phyloP scores from a whole-genome alignment of 2,329 filamentous ascomycete species.

The Periglandula ipomoeae region DNA sequence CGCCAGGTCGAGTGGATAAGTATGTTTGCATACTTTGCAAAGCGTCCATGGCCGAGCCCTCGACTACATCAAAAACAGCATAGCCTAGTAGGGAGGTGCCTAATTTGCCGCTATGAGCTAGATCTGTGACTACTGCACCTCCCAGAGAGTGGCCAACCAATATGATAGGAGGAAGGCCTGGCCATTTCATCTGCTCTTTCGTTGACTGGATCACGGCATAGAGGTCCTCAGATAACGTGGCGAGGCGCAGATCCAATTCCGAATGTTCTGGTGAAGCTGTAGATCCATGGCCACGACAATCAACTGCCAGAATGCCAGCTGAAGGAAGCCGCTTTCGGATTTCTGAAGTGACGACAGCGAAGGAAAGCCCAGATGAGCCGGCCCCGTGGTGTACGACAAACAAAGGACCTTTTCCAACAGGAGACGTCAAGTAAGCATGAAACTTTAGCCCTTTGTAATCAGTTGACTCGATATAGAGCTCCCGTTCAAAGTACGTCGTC shows the following conservation, averaged over 20 bases:
- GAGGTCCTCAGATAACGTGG: constrained; percentile 65
- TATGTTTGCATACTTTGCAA: constrained; percentile 91
- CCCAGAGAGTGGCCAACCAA: constrained; percentile 88
- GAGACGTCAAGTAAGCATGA: constrained; percentile 84
- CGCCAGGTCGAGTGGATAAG: constrained; percentile 67
- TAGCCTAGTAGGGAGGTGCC: constrained; percentile 69
- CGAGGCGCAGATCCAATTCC: constrained; percentile 58
- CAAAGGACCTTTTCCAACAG: constrained; percentile 63
- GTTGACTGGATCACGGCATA: constrained; percentile 60
- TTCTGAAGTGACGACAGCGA: constrained; percentile 71
- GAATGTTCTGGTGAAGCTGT: constrained; percentile 40
- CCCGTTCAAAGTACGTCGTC: constrained; percentile 85
- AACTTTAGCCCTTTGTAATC: constrained; percentile 46
- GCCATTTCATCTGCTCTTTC: constrained; percentile 61
- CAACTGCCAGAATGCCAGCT: constrained; percentile 75
- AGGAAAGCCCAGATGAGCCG: constrained; percentile 86
- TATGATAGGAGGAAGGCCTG: constrained; percentile 63
- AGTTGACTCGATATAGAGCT: constrained; percentile 60
- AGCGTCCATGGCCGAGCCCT: constrained; percentile 91
- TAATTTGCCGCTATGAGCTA: constrained; percentile 59
- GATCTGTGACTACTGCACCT: constrained; percentile 82
- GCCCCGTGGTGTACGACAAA: constrained; percentile 94
- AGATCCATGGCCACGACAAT: constrained; percentile 79
- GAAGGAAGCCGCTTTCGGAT: constrained; percentile 67
- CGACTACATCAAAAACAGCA: constrained; percentile 88